Evolutionary conservation across 805 yeast species (phyloP), one percentile per base, ranked within the genome.

Genomic region (Suhomyces xylopsoci): DNA sequence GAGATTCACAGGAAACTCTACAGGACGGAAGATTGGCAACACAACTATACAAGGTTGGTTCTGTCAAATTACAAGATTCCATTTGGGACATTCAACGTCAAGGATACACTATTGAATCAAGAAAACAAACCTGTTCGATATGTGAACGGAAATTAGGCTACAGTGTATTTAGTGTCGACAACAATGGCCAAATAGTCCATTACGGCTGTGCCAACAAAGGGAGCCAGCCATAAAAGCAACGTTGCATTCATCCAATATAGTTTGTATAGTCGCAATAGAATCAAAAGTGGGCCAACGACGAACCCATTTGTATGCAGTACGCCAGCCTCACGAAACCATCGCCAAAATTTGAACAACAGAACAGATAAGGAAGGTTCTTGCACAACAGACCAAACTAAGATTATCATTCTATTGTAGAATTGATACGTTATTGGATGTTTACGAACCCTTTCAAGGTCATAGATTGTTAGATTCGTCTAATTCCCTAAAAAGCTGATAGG

Each of bases 81-180:
- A 67, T 79, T n/a, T 71, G 76, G 55, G 64, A 64, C 22, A 61
- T 65, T 41, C 76, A 69, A 65, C 58, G 74, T 63, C 56, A 67
- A 51, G 60, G 71, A 61, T 65, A 69, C 69, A 2, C 63, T 57
- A 46, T 79, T 10, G 77, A 79, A 12, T 72, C 76, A 17, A 67
- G 67, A 14, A 65, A 62, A 34, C 71, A 77, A 34, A 65, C 64
- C n/a, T 90, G 96, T 63, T 60, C 67, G 2, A 74, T 82, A 15
- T 90, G 96, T 66, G 68, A 73, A 20, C 84, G 83, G 58, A 65
- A 71, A 10, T 68, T 87, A 32, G 85, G 85, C 2, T 75, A 74
- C 55, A 76, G 81, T 46, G 81, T 86, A 1, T 67, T 84, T 30
- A 73, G 82, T 45, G 78, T 79, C 22, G 72, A 74, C 34, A 80